Percentiles rank a stretch among this genome's conserved stretches.
phyloP scores from a whole-genome alignment of 1,139 yeast species.

The Kurtzmaniella quercitrusa region DNA sequence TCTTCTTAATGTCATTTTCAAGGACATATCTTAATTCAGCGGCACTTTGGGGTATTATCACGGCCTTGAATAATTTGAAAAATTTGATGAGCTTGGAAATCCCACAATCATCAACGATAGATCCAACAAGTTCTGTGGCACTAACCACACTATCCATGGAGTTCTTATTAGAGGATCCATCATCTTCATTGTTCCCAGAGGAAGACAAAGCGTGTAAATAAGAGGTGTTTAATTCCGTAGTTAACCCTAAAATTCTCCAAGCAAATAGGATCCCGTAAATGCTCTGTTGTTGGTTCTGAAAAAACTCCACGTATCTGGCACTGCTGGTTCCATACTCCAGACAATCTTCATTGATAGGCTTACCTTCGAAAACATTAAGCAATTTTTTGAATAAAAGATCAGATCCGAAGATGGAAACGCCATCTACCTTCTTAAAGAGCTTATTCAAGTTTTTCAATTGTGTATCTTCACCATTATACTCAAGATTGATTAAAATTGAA shows the following conservation, averaged over 20 bases:
- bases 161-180: slow-evolving; percentile 13
- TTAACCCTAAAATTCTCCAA: slow-evolving; percentile 38
- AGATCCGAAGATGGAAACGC: slow-evolving; percentile 29
- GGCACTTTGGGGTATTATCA: slow-evolving; percentile 23
- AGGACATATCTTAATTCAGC: slow-evolving; percentile 17
- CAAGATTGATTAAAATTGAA: slow-evolving; percentile 27
- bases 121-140: slow-evolving; percentile 21
- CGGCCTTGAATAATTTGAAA: slow-evolving; percentile 26
- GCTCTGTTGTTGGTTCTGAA: slow-evolving; percentile 17
- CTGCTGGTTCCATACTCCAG: slow-evolving; percentile 23
- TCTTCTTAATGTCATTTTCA: slow-evolving; percentile 15
- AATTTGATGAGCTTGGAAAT: slow-evolving; percentile 13
- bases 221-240: slow-evolving; percentile 27
- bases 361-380: slow-evolving; percentile 19
- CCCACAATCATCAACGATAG: slow-evolving; percentile 13
- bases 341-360: slow-evolving; percentile 22
- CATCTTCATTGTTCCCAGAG: slow-evolving; percentile 6
- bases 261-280: slow-evolving; percentile 25
- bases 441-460: slow-evolving; percentile 21
- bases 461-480: slow-evolving; percentile 24
- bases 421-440: slow-evolving; percentile 31
- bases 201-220: slow-evolving; percentile 19
- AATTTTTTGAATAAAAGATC: slow-evolving; percentile 24
- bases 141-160: slow-evolving; percentile 14
- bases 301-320: slow-evolving; percentile 29